These are phyloP conservation scores for Aspergillus bridgeri DNA, from an alignment of 495 filamentous ascomycete genomes.

Conservation along the genomic window DNA sequence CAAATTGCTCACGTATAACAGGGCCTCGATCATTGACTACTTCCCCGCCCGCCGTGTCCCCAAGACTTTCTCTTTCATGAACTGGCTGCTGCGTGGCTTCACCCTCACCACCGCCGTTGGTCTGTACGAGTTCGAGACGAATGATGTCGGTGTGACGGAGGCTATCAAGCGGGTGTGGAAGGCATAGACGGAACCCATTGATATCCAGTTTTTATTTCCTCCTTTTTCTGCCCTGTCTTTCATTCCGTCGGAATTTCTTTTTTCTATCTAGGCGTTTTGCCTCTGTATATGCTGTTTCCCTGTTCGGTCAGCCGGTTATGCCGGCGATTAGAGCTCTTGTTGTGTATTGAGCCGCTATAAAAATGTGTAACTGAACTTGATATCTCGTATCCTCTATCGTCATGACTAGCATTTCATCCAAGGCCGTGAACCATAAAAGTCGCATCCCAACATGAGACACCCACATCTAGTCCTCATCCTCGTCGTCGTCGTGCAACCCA, in stretches of 20 bases:
- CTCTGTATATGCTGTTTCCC: conserved; percentile 39
- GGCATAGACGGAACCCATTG: conserved; percentile 47
- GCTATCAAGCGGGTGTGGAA: conserved; percentile 82
- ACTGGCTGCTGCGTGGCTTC: conserved; percentile 74
- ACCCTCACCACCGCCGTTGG: conserved; percentile 81
- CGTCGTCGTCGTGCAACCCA: conserved; percentile 19
- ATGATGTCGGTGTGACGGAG: conserved; percentile 92
- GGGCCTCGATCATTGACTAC: conserved; percentile 84
- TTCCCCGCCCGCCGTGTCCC: conserved; percentile 70
- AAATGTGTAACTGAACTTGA: conserved; percentile 15
- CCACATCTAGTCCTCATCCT: conserved; percentile 6
- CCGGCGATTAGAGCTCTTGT: conserved; percentile 20
- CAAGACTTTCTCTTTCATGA: conserved; percentile 56
- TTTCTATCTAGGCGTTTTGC: conserved; percentile 34
- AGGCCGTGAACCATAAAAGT: too few species aligned
- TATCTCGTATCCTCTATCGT: neutral
- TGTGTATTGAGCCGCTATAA: conserved; percentile 17
- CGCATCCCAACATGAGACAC: neutral
- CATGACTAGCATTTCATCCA: too few species aligned
- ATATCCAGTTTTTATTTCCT: conserved; percentile 24
- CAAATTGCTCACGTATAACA: conserved; percentile 22
- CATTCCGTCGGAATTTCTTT: conserved; percentile 17
- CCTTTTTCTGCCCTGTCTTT: conserved; percentile 10
- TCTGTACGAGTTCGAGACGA: conserved; percentile 99
- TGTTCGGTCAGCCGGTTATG: conserved; percentile 24